Percentiles rank a stretch among this genome's conserved stretches.
phyloP scores from a whole-genome alignment of 1,284 basidiomycete genomes.

The Singerocomus rubriflavus region DNA sequence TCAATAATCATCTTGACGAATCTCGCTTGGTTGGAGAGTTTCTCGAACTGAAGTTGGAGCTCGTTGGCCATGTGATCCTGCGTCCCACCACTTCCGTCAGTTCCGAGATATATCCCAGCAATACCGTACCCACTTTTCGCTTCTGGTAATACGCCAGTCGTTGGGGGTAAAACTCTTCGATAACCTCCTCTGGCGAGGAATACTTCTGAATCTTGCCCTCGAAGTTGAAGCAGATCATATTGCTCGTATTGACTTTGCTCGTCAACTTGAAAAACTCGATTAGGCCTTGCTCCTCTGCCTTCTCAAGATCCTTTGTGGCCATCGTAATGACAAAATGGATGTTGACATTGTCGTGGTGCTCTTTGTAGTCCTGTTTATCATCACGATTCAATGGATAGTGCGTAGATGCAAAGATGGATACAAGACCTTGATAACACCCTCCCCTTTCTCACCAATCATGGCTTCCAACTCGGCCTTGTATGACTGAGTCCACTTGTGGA shows the following conservation, averaged over 20 bases:
- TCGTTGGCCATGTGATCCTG: slow-evolving; percentile 87
- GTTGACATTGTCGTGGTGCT: slow-evolving; percentile 91
- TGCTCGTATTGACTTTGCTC: slow-evolving; percentile 80
- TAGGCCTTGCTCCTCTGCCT: slow-evolving; percentile 87
- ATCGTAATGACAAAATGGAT: slow-evolving; percentile 91
- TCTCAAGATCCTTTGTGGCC: slow-evolving; percentile 77
- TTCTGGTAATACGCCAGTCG: slow-evolving; percentile 92
- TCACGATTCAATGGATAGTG: neutral
- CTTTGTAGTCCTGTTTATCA: slow-evolving; percentile 80
- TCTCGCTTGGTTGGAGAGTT: slow-evolving; percentile 91
- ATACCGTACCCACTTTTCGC: slow-evolving; percentile 66
- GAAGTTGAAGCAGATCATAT: slow-evolving; percentile 99
- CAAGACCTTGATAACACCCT: slow-evolving; percentile 60
- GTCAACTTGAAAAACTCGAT: slow-evolving; percentile 92
- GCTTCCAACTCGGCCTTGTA: slow-evolving; percentile 91
- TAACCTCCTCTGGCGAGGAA: slow-evolving; percentile 83
- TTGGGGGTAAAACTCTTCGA: slow-evolving; percentile 92
- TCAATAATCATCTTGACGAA: slow-evolving; percentile 97
- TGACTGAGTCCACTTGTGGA: slow-evolving; percentile 92
- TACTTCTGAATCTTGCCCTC: slow-evolving; percentile 98
- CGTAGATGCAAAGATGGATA: neutral
- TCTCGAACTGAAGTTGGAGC: slow-evolving; percentile 81
- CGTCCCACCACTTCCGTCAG: neutral
- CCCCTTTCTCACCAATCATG: slow-evolving; percentile 73
- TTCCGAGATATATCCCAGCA: neutral